A percentile compares a stretch with the other conserved stretches of the same genome.
Conservation (phyloP, 2,329 filamentous ascomycete genomes). For the Colletotrichum lupini region DNA sequence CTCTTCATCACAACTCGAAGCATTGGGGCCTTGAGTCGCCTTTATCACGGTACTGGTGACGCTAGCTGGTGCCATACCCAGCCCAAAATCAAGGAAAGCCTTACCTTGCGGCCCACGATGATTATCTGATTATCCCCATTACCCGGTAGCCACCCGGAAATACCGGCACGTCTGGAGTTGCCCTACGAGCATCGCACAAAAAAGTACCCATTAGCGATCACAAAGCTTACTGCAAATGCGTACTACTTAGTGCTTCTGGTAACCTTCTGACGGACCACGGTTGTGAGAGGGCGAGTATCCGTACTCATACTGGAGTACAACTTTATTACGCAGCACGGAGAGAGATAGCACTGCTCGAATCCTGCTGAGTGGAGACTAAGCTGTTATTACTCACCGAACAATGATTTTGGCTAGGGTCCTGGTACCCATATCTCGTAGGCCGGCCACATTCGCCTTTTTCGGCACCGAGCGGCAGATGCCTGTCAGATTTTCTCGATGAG, state of each 20-base stretch:
- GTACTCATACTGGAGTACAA: background rate
- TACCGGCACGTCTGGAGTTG: background rate
- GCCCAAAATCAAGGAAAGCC: slow-evolving; percentile 20
- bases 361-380: background rate
- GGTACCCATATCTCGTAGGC: background rate
- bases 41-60: slow-evolving; percentile 23
- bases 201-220: background rate
- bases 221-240: background rate
- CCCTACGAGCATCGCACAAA: background rate
- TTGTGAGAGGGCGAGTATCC: background rate
- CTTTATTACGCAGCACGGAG: background rate
- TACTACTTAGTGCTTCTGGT: background rate
- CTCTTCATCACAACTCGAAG: background rate
- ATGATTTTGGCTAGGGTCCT: background rate
- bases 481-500: background rate
- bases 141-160: background rate
- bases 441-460: slow-evolving; percentile 3
- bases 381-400: slow-evolving; percentile 28
- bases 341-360: too few relatives aligned
- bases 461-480: background rate
- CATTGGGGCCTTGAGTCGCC: background rate
- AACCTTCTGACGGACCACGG: background rate
- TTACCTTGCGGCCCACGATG: background rate
- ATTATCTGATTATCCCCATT: background rate
- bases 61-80: background rate